Evolutionary conservation across 75 land plant genomes (phyloP), one percentile per base, ranked within the genome.

Genomic region (Sequoia sempervirens): DNA sequence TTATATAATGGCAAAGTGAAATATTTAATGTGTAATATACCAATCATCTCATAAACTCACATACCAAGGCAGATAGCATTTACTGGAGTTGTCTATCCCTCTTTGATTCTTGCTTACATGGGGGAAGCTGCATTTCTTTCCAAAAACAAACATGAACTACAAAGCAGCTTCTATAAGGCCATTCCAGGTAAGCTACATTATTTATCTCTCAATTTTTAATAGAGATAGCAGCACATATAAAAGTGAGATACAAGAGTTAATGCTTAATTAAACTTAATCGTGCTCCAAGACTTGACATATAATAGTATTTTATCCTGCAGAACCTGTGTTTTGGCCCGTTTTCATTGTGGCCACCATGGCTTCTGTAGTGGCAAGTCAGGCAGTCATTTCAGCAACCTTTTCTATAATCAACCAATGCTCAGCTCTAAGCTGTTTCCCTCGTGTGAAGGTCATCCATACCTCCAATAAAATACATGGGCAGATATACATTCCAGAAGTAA

Each of bases 61-160:
- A 50, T 53, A 13, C 69, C 46, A 82, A 81, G 68, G 87, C 89
- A 92, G 93, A 81, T 92, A 34, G 91, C 93, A 58, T 92, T 92
- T 83, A 81, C 86, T 32, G 69, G 79, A 82, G 85, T 90, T 4
- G 90, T 92, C 37, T 92, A 92, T 78, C 92, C 94, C 18, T 89
- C 90, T 82, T 76, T 92, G 53, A 84, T 92, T 84, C 73, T 90
- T 17, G 89, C 94, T 15, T 92, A 92, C 79, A 89, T 92, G 92
- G 94, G 94, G 37, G 92, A 92, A 86, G 94, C 94, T 84, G 94
- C 94, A 20, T 92, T 73, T 85, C 86, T 90, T 32, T 87, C 94
- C 14, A 85, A 83, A 82, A 58, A 92, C 86, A 85, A 80, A 26
- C 82, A 69, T 8, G 94, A 90, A 70, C 80, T 92, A 30, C 85